These are phyloP conservation scores for Apiospora arundinis DNA, from an alignment of 2,329 filamentous ascomycete genomes.

Conservation along the genomic window DNA sequence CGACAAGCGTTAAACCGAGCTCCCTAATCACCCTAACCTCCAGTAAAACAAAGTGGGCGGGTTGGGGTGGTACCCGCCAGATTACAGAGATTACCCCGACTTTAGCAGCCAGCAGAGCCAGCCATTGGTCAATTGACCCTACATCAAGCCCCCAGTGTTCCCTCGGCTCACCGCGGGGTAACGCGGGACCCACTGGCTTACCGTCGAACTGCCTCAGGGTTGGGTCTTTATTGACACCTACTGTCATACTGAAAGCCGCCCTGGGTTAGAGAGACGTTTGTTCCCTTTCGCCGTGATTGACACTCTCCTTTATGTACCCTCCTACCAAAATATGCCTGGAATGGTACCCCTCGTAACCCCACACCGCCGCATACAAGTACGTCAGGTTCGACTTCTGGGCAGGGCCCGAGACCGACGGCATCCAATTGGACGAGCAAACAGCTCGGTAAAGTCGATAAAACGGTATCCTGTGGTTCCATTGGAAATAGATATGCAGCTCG, in stretches of 20 bases:
- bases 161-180: constrained; percentile 17
- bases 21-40: not conserved
- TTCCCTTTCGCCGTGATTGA: not conserved
- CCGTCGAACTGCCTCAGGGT: not conserved
- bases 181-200: not conserved
- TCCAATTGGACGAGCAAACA: constrained; percentile 4
- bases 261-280: not conserved
- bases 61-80: not conserved
- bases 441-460: constrained; percentile 10
- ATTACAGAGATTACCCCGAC: constrained; percentile 9
- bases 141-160: not conserved
- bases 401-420: not conserved
- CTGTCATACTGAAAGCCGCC: not conserved
- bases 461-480: not conserved
- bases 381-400: not conserved
- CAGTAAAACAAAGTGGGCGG: constrained; percentile 1
- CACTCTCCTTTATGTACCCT: not conserved
- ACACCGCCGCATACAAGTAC: not conserved
- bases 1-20: constrained; percentile 8
- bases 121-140: not conserved
- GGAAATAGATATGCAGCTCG: not conserved
- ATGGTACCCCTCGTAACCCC: not conserved
- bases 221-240: no score
- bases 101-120: not conserved
- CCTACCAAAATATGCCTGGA: not conserved